Evolutionary conservation across 305 asterid species (phyloP).

Genomic region (Plantago lanceolata): DNA sequence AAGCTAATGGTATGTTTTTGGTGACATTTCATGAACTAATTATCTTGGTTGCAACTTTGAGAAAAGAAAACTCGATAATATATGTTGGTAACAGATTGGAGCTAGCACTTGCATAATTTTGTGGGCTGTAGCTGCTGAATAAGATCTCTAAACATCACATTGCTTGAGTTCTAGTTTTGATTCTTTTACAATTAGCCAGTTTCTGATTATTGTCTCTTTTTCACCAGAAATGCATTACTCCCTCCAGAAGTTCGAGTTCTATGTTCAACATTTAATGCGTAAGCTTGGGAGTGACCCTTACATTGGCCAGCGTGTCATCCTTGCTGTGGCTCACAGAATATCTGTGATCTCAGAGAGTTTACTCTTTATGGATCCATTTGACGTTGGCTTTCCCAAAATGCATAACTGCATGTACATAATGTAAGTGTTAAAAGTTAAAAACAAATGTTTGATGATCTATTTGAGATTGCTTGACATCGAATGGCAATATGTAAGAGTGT

Average conservation of each 20-base stretch:
- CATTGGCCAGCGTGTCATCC: conserved; percentile 73
- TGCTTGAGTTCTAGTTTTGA: conserved; percentile 8
- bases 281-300: conserved; percentile 75
- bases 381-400: conserved; percentile 61
- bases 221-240: conserved; percentile 43
- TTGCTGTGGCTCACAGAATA: conserved; percentile 76
- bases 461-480: neutral
- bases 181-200: conserved; percentile 15
- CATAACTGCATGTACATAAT: conserved; percentile 66
- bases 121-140: conserved; percentile 11
- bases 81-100: too few relatives aligned
- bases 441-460: conserved; percentile 10
- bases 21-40: conserved; percentile 14
- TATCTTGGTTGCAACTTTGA: neutral
- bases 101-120: neutral
- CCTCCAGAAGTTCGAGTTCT: conserved; percentile 37
- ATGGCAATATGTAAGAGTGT: neutral
- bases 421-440: conserved; percentile 43
- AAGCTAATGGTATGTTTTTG: conserved; percentile 53
- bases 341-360: conserved; percentile 72
- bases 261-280: conserved; percentile 81
- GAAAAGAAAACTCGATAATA: neutral
- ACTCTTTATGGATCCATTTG: conserved; percentile 88
- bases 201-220: conserved; percentile 17
- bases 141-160: conserved; percentile 5